phyloP scores from a whole-genome alignment of 345 rosid genomes.

The Turnera subulata region DNA sequence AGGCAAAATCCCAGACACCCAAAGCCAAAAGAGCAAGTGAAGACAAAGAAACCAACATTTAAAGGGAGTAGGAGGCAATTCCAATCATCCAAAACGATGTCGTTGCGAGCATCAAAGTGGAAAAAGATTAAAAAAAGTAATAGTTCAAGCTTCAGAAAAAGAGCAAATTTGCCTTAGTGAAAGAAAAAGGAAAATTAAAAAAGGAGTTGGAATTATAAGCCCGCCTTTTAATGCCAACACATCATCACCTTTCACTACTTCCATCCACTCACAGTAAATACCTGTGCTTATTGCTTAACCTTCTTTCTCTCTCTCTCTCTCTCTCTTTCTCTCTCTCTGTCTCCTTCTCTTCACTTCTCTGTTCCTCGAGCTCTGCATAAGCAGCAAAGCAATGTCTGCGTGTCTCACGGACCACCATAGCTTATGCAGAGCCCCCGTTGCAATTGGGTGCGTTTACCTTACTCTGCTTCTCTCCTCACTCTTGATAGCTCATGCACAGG shows the following conservation, averaged over 20 bases:
- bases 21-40: background rate
- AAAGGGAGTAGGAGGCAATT: background rate
- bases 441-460: slow-evolving; percentile 28
- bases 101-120: background rate
- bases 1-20: background rate
- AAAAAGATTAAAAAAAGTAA: background rate
- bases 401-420: slow-evolving; percentile 36
- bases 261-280: slow-evolving; percentile 23
- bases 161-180: background rate
- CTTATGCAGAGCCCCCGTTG: slow-evolving; percentile 44
- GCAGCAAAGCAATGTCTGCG: slow-evolving; percentile 40
- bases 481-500: slow-evolving; percentile 42
- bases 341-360: too few relatives aligned
- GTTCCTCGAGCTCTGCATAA: slow-evolving; percentile 43
- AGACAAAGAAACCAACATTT: background rate
- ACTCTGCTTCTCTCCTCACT: slow-evolving; percentile 31
- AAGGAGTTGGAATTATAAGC: slow-evolving; percentile 7
- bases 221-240: slow-evolving; percentile 32
- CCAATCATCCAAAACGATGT: too few relatives aligned
- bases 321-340: slow-evolving; percentile 15
- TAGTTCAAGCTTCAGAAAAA: background rate
- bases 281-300: background rate
- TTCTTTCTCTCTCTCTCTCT: slow-evolving; percentile 9
- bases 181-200: background rate
- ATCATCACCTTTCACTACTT: background rate